Conservation (phyloP, 129 eudicot species). For the Calendula officinalis region DNA sequence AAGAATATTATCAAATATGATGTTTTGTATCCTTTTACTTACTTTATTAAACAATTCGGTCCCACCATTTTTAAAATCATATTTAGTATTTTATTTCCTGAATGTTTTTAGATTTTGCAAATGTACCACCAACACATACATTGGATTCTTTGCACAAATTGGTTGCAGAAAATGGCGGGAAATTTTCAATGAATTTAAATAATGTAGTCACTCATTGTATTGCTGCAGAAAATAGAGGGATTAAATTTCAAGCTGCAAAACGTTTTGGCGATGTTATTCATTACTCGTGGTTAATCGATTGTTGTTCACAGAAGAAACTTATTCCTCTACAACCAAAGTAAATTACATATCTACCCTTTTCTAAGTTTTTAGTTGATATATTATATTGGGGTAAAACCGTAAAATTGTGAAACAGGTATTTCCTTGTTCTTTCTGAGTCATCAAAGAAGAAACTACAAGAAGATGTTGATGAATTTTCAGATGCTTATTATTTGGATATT, state of each 20-base stretch:
- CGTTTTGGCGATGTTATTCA: constrained; percentile 85
- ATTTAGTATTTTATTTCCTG: constrained; percentile 40
- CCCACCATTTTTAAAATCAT: neutral
- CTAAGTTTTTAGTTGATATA: neutral
- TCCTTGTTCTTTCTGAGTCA: constrained; percentile 68
- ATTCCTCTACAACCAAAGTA: constrained; percentile 81
- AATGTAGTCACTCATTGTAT: constrained; percentile 87
- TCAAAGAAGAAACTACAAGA: constrained; percentile 66
- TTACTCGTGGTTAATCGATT: constrained; percentile 85
- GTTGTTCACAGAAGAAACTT: constrained; percentile 73
- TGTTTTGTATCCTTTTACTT: constrained; percentile 73
- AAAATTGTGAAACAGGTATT: constrained; percentile 44
- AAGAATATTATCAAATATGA: constrained; percentile 59
- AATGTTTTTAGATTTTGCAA: constrained; percentile 69
- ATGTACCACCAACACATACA: constrained; percentile 62
- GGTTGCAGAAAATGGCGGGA: constrained; percentile 91
- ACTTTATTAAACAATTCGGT: neutral
- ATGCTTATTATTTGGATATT: constrained; percentile 67
- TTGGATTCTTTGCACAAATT: constrained; percentile 75
- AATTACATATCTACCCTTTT: constrained; percentile 25
- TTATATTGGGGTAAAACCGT: neutral
- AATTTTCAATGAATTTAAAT: constrained; percentile 93
- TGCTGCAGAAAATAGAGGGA: constrained; percentile 89
- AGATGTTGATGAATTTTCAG: constrained; percentile 87
- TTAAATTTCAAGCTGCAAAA: constrained; percentile 93